Evolutionary conservation across 768 basidiomycete species (phyloP), one percentile per base, ranked within the genome.

Genomic region (Lactifluus echinatus): DNA sequence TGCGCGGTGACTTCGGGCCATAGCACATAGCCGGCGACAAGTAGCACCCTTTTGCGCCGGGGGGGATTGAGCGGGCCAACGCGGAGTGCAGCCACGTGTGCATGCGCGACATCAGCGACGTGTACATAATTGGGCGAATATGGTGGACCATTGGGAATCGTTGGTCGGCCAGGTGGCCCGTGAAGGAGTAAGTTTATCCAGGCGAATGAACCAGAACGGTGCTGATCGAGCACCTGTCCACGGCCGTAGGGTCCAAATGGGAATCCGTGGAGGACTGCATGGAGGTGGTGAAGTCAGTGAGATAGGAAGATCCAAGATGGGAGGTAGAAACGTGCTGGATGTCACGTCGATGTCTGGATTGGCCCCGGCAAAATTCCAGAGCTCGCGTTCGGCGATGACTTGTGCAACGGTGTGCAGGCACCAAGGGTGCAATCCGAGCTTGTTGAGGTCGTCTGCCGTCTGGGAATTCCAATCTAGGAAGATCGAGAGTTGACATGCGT

Each of bases 51-150:
- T 48, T 54, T 55, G 21, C 53, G 58, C 14, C 47, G 34, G 24
- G 46, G 51, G 1, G 51, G 39, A 8, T 53, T 15, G 28, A 58
- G 46, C 11, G 36, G 26, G 40, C 58, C 48, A 17, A 50, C 29
- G 7, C 58, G 58, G 21, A 59, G 42, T n/a, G 58, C 58, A 0
- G 48, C 42, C 36, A 59, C 53, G 14, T 55, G 53, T 0, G 58
- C 58, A n/a, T 19, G 53, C 2, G 53, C 58, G 7, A 59, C 53
- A 23, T 59, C 58, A 12, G 40, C 21, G 8, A 59, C 42, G 36
- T 59, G 58, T 6, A 59, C 42, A 47, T 59, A 59, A 28, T 59
- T 59, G 23, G 58, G 58, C 24, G 58, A 59, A 14, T 55, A 59
- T 4, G 58, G 58, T 1, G 48, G 48, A 2, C 34, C 58, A 3